These are phyloP conservation scores for Pestalotiopsis sp. DNA, from an alignment of 2,329 filamentous ascomycete genomes.

Conservation along the genomic window DNA sequence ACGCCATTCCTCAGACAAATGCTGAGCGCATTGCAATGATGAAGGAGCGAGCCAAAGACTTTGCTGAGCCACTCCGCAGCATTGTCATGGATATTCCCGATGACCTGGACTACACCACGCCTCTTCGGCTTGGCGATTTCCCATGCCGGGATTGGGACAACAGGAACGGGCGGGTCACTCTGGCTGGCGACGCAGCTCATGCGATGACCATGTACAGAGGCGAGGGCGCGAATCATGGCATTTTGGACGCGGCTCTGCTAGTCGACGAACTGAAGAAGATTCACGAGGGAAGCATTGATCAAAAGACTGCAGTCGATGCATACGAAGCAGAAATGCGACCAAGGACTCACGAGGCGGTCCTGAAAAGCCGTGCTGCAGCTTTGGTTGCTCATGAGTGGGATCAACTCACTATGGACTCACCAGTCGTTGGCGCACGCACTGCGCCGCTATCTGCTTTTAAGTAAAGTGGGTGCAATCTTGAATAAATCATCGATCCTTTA, in stretches of 20 bases:
- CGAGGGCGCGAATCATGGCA: slow-evolving; percentile 43
- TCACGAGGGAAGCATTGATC: neutral
- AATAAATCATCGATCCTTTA: neutral
- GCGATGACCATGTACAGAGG: slow-evolving; percentile 60
- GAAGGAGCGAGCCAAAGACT: slow-evolving; percentile 37
- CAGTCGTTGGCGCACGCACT: neutral
- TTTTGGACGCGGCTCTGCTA: slow-evolving; percentile 40
- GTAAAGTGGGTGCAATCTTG: neutral
- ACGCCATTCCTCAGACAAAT: slow-evolving; percentile 37
- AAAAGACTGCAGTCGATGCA: neutral
- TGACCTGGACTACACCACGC: slow-evolving; percentile 25
- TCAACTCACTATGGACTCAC: neutral
- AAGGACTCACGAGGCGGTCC: slow-evolving; percentile 5
- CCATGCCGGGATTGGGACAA: slow-evolving; percentile 45
- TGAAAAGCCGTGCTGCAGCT: slow-evolving; percentile 28
- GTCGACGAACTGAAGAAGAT: slow-evolving; percentile 17
- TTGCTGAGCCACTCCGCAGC: slow-evolving; percentile 41
- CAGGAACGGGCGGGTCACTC: slow-evolving; percentile 44
- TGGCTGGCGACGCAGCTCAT: slow-evolving; percentile 59
- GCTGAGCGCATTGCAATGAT: slow-evolving; percentile 39
- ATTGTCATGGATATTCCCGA: slow-evolving; percentile 47
- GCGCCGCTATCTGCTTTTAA: slow-evolving; percentile 1
- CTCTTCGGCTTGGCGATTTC: slow-evolving; percentile 34
- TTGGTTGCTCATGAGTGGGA: neutral
- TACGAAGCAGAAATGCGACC: slow-evolving; percentile 9